Conservation (phyloP, 345 rosid genomes). For the Eucalyptus fibrosa region DNA sequence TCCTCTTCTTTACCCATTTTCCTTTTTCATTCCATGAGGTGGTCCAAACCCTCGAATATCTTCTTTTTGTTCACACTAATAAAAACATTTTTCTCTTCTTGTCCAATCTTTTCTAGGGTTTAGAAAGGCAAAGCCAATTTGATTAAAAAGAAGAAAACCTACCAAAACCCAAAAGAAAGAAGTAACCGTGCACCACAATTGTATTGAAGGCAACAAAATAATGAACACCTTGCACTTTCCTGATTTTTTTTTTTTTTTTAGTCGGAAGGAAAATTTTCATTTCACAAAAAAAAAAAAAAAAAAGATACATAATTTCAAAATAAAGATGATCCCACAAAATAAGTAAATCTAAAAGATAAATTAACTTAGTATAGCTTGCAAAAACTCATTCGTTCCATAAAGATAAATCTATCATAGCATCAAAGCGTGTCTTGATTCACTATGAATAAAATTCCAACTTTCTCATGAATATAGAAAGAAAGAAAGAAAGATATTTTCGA, state of each 20-base stretch:
- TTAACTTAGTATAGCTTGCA: too few species aligned
- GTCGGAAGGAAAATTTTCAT: too few species aligned
- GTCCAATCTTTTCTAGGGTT: not conserved
- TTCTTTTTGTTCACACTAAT: not conserved
- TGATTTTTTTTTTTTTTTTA: too few species aligned
- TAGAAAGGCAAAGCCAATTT: not conserved
- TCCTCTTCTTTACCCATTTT: not conserved
- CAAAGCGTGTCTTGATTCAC: not conserved
- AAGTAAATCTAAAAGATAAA: too few species aligned
- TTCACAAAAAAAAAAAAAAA: too few species aligned
- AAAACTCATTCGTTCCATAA: too few species aligned
- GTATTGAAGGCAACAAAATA: not conserved
- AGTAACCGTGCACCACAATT: not conserved
- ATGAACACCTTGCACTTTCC: not conserved
- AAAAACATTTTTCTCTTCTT: not conserved
- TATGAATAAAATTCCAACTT: not conserved
- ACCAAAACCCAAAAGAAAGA: not conserved
- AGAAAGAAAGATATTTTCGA: not conserved
- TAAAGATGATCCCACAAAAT: too few species aligned
- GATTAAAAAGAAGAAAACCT: not conserved
- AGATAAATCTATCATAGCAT: too few species aligned
- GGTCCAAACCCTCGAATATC: not conserved
- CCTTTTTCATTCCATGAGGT: not conserved
- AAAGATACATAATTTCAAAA: too few species aligned
- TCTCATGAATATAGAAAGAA: not conserved